Evolutionary conservation across 495 filamentous ascomycete species (phyloP), one percentile per base, ranked within the genome.

Genomic region (Daldinia bambusicola): DNA sequence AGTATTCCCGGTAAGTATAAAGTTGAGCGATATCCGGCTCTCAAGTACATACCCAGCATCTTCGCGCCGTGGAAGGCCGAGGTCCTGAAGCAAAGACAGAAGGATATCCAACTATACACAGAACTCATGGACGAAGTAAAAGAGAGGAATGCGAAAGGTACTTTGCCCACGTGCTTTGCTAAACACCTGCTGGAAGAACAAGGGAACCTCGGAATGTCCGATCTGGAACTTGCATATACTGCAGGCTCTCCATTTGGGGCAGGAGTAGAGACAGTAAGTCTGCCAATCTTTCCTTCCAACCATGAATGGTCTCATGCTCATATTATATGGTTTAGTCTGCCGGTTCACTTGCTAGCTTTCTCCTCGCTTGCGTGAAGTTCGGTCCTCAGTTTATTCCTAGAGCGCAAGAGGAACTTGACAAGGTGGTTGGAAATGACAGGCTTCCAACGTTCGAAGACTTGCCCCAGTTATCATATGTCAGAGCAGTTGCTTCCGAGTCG

Each of bases 171-270:
- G 34, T 85, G 83, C 45, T 84, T 88, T 34, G 82, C 81, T 13
- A 85, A 82, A 66, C 82, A 84, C 7, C 69, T 88, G 2, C 75
- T 88, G 45, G 77, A 82, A 41, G 80, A 85, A 65, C 78, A 83
- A 26, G 71, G 82, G 10, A 79, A 74, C 18, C 75, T 84, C 34
- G 80, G 81, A 4, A 83, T 85, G 63, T 80, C 80, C 5, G 86
- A 89, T 48, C 82, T 84, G 13, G 85, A 89, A 70, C 80, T 89
- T 58, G 84, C 84, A 1, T 88, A 86, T 70, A 78, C 87, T 0
- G 85, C 87, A 4, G 86, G 85, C 10, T 84, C 83, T 0, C 80
- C 90, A 5, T 90, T 90, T 63, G 88, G 87, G 2, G 89, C 89
- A 12, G 89, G 89, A 12, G 84, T 85, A n/a, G 89, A 91, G 74